These are phyloP conservation scores for Elongisporangium prolatum DNA, from an alignment of 352 stramenopile genomes.

Conservation along the genomic window DNA sequence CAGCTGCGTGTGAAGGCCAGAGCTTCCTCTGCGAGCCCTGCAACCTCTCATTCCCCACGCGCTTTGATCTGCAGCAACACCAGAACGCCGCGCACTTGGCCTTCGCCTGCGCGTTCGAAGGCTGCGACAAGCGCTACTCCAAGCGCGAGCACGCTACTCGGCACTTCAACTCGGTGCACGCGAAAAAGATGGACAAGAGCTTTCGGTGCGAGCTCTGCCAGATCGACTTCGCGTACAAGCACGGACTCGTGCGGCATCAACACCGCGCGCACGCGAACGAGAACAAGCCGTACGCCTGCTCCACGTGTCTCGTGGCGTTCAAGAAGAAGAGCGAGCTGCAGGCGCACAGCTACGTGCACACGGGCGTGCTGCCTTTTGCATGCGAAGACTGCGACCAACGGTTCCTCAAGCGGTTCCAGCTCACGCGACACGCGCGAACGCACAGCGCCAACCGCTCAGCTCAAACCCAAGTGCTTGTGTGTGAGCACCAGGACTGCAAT, in stretches of 20 bases:
- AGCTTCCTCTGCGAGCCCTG: too few species aligned
- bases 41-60: too few species aligned
- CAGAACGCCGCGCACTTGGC: too few species aligned
- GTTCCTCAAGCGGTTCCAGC: slow-evolving; percentile 61
- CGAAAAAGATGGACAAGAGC: slow-evolving; percentile 28
- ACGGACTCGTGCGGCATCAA: slow-evolving; percentile 50
- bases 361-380: slow-evolving; percentile 63
- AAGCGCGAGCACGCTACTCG: slow-evolving; percentile 61
- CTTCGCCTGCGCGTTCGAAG: slow-evolving; percentile 33
- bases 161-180: slow-evolving; percentile 42
- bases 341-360: slow-evolving; percentile 75
- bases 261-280: slow-evolving; percentile 46
- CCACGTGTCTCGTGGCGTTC: slow-evolving; percentile 54
- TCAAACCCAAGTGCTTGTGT: slow-evolving; percentile 46
- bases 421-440: slow-evolving; percentile 41
- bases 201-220: slow-evolving; percentile 56
- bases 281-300: slow-evolving; percentile 55
- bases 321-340: slow-evolving; percentile 82
- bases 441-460: slow-evolving; percentile 21
- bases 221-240: slow-evolving; percentile 62
- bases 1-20: too few species aligned
- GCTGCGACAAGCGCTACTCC: slow-evolving; percentile 53
- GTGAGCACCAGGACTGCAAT: slow-evolving; percentile 33
- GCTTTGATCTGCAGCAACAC: too few species aligned
- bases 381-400: slow-evolving; percentile 50